Conservation (phyloP, 441 rosid genomes). For the Adansonia rubrostipa region DNA sequence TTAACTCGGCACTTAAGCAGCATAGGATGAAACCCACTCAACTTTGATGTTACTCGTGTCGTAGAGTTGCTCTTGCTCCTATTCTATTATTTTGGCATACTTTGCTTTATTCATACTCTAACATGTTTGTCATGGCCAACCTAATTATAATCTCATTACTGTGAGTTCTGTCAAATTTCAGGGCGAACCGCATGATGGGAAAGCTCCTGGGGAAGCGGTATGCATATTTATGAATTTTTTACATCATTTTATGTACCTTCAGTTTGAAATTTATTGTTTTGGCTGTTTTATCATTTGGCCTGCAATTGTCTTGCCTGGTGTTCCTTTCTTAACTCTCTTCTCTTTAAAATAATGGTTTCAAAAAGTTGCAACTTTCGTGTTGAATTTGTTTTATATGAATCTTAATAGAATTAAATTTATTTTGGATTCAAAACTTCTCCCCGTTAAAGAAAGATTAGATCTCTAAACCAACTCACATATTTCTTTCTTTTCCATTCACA, state of each 20-base stretch:
- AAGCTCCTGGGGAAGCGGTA: constrained; percentile 78
- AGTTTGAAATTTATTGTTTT: background rate
- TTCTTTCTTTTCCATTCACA: constrained; percentile 29
- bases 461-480: background rate
- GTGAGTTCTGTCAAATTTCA: constrained; percentile 37
- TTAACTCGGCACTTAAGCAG: background rate
- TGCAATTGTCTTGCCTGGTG: background rate
- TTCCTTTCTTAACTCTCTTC: background rate
- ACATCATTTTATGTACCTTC: constrained; percentile 7
- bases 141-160: constrained; percentile 22
- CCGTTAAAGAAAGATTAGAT: background rate
- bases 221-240: constrained; percentile 14
- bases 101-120: background rate
- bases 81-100: constrained; percentile 10
- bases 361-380: background rate
- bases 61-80: background rate
- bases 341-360: too few relatives aligned
- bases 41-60: background rate
- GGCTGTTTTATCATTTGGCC: background rate
- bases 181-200: constrained; percentile 59
- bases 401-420: background rate
- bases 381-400: background rate
- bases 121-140: constrained; percentile 12
- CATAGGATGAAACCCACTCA: constrained; percentile 1
- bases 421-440: background rate